Evolutionary conservation across 345 rosid species (phyloP).

Genomic region (Hirschfeldia incana): DNA sequence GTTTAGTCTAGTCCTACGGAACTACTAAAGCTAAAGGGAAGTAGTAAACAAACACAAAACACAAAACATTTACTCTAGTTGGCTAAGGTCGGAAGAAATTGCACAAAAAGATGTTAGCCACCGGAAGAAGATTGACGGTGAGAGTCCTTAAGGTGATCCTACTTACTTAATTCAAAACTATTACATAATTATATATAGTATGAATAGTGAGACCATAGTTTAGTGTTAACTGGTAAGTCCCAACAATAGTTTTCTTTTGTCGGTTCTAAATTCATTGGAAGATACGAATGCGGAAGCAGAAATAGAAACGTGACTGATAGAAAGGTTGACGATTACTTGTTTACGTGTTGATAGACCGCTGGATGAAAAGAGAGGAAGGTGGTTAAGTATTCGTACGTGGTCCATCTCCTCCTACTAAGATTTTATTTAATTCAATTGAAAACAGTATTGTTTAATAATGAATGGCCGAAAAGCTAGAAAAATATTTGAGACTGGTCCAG

Average conservation of each 20-base stretch:
- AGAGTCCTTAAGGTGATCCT: too few relatives aligned
- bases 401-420: slow-evolving; percentile 19
- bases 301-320: slow-evolving; percentile 3
- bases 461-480: slow-evolving; percentile 16
- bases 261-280: slow-evolving; percentile 19
- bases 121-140: too few relatives aligned
- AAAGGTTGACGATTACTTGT: neutral
- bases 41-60: too few relatives aligned
- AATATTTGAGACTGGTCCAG: neutral
- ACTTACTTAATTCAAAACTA: too few relatives aligned
- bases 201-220: neutral
- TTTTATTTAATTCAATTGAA: neutral
- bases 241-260: slow-evolving; percentile 2
- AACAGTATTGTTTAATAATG: neutral
- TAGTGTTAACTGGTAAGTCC: neutral
- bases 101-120: too few relatives aligned
- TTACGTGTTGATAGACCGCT: slow-evolving; percentile 1
- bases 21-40: too few relatives aligned
- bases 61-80: too few relatives aligned
- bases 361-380: neutral
- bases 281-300: slow-evolving; percentile 11
- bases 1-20: too few relatives aligned
- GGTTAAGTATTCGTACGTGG: slow-evolving; percentile 12
- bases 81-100: too few relatives aligned
- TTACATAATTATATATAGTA: neutral